Conservation (phyloP, 805 yeast genomes). For the Myxozyma vanderwaltii region DNA sequence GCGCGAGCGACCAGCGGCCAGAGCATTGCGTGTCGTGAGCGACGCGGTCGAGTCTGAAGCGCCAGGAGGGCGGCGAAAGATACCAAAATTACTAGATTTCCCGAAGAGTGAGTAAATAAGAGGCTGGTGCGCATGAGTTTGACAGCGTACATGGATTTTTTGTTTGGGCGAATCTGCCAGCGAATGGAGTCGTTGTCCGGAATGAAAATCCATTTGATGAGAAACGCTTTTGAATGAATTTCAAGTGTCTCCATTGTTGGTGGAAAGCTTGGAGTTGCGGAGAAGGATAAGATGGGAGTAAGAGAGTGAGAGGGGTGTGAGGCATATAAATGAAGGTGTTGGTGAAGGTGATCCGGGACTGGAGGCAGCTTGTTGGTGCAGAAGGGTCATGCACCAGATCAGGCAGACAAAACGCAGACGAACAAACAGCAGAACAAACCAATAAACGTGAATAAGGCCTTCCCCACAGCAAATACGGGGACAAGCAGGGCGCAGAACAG, state of each 20-base stretch:
- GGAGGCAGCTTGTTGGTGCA: too few species aligned
- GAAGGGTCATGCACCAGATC: too few species aligned
- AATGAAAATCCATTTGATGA: constrained; percentile 87
- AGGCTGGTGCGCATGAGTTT: background rate
- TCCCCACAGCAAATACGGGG: too few species aligned
- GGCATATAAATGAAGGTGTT: background rate
- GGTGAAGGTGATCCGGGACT: background rate
- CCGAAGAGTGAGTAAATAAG: background rate
- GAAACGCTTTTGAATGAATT: constrained; percentile 83
- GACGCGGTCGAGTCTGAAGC: constrained; percentile 7
- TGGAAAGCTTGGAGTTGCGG: too few species aligned
- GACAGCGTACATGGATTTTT: constrained; percentile 53
- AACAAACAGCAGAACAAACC: background rate
- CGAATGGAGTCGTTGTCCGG: constrained; percentile 65
- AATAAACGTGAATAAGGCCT: too few species aligned
- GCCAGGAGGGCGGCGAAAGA: constrained; percentile 23
- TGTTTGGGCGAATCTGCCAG: constrained; percentile 82
- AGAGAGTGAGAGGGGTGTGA: background rate
- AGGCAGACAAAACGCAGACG: background rate
- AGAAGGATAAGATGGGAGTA: background rate
- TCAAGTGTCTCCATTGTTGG: constrained; percentile 81
- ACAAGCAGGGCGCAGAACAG: too few species aligned
- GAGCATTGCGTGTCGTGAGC: background rate
- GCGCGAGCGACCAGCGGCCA: constrained; percentile 8
- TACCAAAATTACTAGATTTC: constrained; percentile 27